Conservation (phyloP, 2,329 filamentous ascomycete genomes). For the Cryphonectria carpinicola region DNA sequence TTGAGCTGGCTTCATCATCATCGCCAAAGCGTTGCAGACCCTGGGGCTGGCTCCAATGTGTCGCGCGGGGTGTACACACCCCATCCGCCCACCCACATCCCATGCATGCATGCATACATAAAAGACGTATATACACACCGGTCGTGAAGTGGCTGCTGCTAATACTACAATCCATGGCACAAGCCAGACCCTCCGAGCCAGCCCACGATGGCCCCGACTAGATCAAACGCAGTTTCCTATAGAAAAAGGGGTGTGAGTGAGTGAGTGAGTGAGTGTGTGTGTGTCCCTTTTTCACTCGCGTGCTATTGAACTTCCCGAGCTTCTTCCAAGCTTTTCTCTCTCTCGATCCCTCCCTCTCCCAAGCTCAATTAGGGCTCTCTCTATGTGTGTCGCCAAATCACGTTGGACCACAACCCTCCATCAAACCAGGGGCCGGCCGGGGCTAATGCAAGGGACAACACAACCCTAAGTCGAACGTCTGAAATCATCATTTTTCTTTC, state of each 20-base stretch:
- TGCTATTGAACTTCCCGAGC: neutral
- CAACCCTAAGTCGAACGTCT: neutral
- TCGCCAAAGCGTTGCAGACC: neutral
- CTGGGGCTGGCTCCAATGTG: neutral
- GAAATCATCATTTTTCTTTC: neutral
- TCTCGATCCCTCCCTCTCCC: neutral
- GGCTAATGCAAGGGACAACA: slow-evolving; percentile 7
- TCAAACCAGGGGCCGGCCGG: neutral
- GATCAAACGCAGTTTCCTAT: neutral
- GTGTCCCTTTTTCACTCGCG: neutral
- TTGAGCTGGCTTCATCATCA: neutral
- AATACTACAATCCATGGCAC: neutral
- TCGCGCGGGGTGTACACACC: neutral
- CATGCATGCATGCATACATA: neutral
- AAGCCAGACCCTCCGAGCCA: neutral
- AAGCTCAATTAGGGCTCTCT: neutral
- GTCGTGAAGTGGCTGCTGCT: neutral
- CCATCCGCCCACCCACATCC: neutral
- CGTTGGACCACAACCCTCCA: neutral
- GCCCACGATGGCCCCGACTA: neutral
- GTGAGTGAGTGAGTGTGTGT: too few relatives aligned
- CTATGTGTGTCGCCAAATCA: neutral
- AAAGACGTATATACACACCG: neutral
- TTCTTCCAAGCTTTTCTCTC: neutral
- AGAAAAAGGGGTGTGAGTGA: neutral